Evolutionary conservation across 371 early-diverging fungal genomes (phyloP).

Genomic region (Basidiobolus heterosporus): DNA sequence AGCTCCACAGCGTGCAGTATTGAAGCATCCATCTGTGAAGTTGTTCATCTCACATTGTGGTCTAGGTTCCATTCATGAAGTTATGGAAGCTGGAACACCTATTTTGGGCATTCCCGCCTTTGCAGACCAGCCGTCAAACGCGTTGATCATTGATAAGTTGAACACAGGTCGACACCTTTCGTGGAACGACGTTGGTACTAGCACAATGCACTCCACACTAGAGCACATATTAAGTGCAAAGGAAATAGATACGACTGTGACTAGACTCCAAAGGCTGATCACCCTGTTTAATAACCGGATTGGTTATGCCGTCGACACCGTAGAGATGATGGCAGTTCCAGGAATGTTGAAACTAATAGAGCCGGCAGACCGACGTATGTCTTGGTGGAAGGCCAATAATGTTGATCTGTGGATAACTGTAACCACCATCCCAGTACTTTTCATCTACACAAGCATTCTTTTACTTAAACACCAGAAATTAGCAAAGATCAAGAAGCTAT

Average conservation of each 20-base stretch:
- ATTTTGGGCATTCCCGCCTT: slow-evolving; percentile 1
- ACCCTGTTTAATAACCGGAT: neutral
- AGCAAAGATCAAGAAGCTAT: too few relatives aligned
- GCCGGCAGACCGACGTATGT: neutral
- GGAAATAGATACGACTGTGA: neutral
- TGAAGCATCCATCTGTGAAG: slow-evolving; percentile 3
- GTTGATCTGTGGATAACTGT: slow-evolving; percentile 1
- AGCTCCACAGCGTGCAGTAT: slow-evolving; percentile 1
- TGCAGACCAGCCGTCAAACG: slow-evolving; percentile 4
- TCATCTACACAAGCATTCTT: neutral
- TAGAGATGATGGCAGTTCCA: neutral
- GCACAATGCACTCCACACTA: neutral
- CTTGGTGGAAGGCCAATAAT: slow-evolving; percentile 1
- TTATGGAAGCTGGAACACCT: neutral
- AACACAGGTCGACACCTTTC: neutral
- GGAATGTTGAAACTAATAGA: neutral
- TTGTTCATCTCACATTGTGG: slow-evolving; percentile 6
- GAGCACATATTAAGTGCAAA: neutral
- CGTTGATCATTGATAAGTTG: neutral
- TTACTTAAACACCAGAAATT: neutral
- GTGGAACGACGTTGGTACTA: neutral
- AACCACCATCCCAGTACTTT: neutral
- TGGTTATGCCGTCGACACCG: neutral
- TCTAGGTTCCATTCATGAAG: slow-evolving; percentile 2
- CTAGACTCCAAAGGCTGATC: neutral